Evolutionary conservation across 257 asterid genomes (phyloP).

Genomic region (Nemophila menziesii): DNA sequence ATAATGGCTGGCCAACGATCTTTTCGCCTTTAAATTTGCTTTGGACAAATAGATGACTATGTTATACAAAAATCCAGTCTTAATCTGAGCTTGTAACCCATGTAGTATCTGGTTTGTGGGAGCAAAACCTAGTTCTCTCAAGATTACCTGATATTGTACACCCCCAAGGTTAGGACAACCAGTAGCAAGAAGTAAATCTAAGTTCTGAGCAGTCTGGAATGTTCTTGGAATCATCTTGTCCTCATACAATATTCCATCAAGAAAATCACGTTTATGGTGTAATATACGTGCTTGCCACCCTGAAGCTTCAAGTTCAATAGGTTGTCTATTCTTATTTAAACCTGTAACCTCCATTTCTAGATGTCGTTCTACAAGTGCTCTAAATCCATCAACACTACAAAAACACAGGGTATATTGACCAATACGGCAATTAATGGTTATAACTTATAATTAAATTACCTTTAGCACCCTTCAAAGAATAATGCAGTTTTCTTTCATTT

Average conservation of each 20-base stretch:
- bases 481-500: conserved; percentile 56
- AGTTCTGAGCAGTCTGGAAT: conserved; percentile 52
- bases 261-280: conserved; percentile 87
- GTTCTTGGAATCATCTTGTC: conserved; percentile 81
- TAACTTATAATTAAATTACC: conserved; percentile 6
- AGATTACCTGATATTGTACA: conserved; percentile 11
- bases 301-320: conserved; percentile 57
- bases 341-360: conserved; percentile 74
- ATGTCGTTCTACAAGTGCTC: conserved; percentile 86
- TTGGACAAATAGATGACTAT: no score
- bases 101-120: no score
- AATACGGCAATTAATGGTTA: no score
- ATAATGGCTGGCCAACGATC: no score
- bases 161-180: conserved; percentile 68
- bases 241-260: conserved; percentile 73
- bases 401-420: background rate
- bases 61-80: no score
- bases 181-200: conserved; percentile 64
- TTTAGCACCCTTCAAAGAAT: conserved; percentile 59
- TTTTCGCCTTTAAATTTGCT: no score
- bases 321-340: no score
- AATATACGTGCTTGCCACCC: conserved; percentile 99
- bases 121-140: no score
- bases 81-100: no score
- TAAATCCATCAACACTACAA: conserved; percentile 67